Conservation (phyloP, 768 basidiomycete species). For the Panus rudis region DNA sequence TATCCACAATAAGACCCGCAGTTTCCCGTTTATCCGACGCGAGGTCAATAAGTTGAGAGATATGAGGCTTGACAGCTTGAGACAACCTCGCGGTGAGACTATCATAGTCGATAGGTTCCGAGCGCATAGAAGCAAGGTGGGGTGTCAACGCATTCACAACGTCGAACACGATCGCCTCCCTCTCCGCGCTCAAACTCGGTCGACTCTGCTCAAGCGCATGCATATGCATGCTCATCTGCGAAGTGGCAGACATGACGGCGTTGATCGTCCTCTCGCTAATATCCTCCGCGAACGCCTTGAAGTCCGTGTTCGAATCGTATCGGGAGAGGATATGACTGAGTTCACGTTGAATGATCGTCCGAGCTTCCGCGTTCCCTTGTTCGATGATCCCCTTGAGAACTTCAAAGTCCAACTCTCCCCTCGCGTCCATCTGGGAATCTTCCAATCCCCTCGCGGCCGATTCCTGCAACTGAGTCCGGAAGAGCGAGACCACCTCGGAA, state of each 20-base stretch:
- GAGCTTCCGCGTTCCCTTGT: slow-evolving; percentile 57
- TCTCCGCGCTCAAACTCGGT: slow-evolving; percentile 37
- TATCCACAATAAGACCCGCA: slow-evolving; percentile 70
- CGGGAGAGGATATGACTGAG: slow-evolving; percentile 44
- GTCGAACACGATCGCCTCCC: slow-evolving; percentile 55
- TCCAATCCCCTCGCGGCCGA: slow-evolving; percentile 51
- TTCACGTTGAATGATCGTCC: slow-evolving; percentile 51
- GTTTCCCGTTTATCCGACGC: slow-evolving; percentile 87
- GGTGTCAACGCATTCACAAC: slow-evolving; percentile 53
- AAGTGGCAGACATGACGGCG: slow-evolving; percentile 55
- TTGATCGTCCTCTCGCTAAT: slow-evolving; percentile 48
- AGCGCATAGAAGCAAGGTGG: slow-evolving; percentile 49
- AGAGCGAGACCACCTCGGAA: slow-evolving; percentile 57
- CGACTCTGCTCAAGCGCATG: slow-evolving; percentile 41
- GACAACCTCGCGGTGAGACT: slow-evolving; percentile 65
- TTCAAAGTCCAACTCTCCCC: slow-evolving; percentile 74
- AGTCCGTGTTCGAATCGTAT: slow-evolving; percentile 18
- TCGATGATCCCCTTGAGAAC: slow-evolving; percentile 64
- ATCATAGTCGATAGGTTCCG: slow-evolving; percentile 73
- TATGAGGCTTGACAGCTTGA: slow-evolving; percentile 85
- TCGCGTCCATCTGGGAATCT: slow-evolving; percentile 61
- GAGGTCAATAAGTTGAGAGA: slow-evolving; percentile 82
- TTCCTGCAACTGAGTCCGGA: slow-evolving; percentile 61
- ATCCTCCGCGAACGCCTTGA: slow-evolving; percentile 43
- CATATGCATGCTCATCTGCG: slow-evolving; percentile 48